Base-by-base conservation (phyloP, 1,284 basidiomycete species). In the Boletus subluridellus region DNA sequence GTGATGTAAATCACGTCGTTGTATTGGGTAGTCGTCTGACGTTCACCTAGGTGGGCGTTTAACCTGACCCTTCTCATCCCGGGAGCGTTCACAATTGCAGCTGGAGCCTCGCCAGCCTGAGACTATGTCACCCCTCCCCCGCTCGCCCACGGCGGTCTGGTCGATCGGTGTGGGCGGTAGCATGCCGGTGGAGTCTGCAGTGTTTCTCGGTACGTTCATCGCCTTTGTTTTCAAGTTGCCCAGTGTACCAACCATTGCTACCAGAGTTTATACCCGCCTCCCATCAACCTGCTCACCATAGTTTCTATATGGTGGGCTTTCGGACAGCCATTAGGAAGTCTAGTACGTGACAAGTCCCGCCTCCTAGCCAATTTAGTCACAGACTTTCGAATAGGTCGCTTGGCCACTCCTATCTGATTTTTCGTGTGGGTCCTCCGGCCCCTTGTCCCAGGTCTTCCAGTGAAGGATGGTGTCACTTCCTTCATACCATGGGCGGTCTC, bases 151-250 rank as follows among this genome's bases (percentile, higher is more conserved):
- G 0, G 80, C 84, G 0, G 73, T 83, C 3, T 83, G 83, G 77
- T 82, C 83, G 3, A 71, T 87, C 6, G 86, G 87, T 2, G 89
- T 85, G 2, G 90, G 82, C 39, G 85, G 85, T n/a, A 89, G 89
- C 65, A 69, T 88, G 48, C 86, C 90, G 0, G 89, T 93, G 7
- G 90, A 93, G 69, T 87, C 88, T 15, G 85, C 89, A 0, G 85
- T 92, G 52, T 89, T 90, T 67, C 78, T 92, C 14, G 86, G 89
- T 89, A 57, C 64, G 76, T 69, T 26, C 24, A 17, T 34, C 42
- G 4, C 6, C n/a, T 24, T 49, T 24, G 6, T 49, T 41, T 58
- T 14, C 21, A 21, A 21, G 21, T 21, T 21, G 9, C 32, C 11
- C 1, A 14, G 1, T 14, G 9, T 26, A 10, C 35, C 21, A 57